A percentile compares a stretch with the other conserved stretches of the same genome.
These are phyloP conservation scores for Cucumis cinereus DNA, from an alignment of 306 rosid species.

Conservation along the genomic window DNA sequence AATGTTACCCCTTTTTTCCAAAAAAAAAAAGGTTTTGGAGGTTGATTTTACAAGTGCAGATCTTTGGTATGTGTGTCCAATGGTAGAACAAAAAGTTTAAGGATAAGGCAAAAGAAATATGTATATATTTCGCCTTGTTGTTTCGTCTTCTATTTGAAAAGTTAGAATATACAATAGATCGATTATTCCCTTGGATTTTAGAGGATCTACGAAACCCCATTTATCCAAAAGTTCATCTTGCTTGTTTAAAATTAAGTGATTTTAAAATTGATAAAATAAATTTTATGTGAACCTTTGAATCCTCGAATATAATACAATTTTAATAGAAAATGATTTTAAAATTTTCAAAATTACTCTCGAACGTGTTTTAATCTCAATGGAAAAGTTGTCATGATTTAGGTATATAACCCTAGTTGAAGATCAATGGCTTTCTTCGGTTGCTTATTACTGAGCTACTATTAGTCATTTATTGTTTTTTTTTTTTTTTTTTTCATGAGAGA, in stretches of 20 bases:
- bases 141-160: not conserved
- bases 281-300: too few species aligned
- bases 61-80: not conserved
- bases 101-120: not conserved
- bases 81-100: not conserved
- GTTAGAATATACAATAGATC: not conserved
- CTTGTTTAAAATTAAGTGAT: not conserved
- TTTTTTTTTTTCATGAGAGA: not conserved
- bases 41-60: not conserved
- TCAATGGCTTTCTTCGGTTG: not conserved
- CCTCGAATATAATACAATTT: too few species aligned
- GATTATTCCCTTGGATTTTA: too few species aligned
- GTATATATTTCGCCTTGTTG: too few species aligned
- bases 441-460: not conserved
- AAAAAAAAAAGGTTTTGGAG: too few species aligned
- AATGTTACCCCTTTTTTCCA: not conserved
- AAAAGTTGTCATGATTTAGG: too few species aligned
- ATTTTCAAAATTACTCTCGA: too few species aligned
- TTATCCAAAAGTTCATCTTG: not conserved
- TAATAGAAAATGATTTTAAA: too few species aligned
- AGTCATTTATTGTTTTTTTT: not conserved
- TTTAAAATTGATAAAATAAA: too few species aligned
- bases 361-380: not conserved
- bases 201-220: not conserved
- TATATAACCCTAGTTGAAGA: not conserved